These are phyloP conservation scores for Gaeumannomyces sp. DNA, from an alignment of 2,329 filamentous ascomycete genomes.

Conservation along the genomic window DNA sequence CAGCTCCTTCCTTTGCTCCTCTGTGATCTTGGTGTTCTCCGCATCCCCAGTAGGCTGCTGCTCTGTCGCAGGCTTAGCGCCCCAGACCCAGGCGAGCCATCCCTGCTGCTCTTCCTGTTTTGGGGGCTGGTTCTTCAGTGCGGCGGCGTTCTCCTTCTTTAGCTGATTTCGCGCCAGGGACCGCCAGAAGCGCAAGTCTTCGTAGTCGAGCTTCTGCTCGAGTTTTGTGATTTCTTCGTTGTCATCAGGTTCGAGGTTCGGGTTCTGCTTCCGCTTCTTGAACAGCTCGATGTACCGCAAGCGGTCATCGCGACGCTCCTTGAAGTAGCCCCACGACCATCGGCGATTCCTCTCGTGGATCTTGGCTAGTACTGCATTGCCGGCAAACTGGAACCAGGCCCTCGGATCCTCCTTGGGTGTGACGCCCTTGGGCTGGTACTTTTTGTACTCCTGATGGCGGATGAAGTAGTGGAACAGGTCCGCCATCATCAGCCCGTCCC, in stretches of 20 bases:
- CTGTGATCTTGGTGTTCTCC: slow-evolving; percentile 82
- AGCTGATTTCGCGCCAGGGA: slow-evolving; percentile 90
- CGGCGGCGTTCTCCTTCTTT: slow-evolving; percentile 86
- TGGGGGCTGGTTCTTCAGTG: slow-evolving; percentile 59
- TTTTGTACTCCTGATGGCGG: slow-evolving; percentile 95
- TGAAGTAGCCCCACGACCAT: slow-evolving; percentile 96
- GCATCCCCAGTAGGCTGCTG: slow-evolving; percentile 53
- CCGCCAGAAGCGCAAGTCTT: slow-evolving; percentile 95
- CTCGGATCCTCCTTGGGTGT: slow-evolving; percentile 82
- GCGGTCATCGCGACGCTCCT: slow-evolving; percentile 84
- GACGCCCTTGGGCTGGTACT: slow-evolving; percentile 74
- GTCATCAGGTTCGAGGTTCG: slow-evolving; percentile 65
- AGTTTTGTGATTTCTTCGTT: slow-evolving; percentile 65
- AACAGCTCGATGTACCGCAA: slow-evolving; percentile 86
- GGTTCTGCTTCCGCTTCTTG: slow-evolving; percentile 81
- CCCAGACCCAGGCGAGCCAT: slow-evolving; percentile 92
- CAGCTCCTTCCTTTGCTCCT: slow-evolving; percentile 91
- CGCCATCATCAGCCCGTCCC: slow-evolving; percentile 95
- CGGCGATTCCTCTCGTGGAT: slow-evolving; percentile 90
- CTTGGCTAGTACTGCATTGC: slow-evolving; percentile 80
- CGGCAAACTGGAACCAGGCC: slow-evolving; percentile 90
- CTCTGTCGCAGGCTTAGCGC: slow-evolving; percentile 53
- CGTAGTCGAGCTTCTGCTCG: slow-evolving; percentile 85
- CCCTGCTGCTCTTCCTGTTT: slow-evolving; percentile 57
- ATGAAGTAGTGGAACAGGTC: slow-evolving; percentile 99